A percentile compares a stretch with the other conserved stretches of the same genome.
Evolutionary conservation across 192 early-diverging fungal species (phyloP).

Genomic region (Thamnidium elegans): DNA sequence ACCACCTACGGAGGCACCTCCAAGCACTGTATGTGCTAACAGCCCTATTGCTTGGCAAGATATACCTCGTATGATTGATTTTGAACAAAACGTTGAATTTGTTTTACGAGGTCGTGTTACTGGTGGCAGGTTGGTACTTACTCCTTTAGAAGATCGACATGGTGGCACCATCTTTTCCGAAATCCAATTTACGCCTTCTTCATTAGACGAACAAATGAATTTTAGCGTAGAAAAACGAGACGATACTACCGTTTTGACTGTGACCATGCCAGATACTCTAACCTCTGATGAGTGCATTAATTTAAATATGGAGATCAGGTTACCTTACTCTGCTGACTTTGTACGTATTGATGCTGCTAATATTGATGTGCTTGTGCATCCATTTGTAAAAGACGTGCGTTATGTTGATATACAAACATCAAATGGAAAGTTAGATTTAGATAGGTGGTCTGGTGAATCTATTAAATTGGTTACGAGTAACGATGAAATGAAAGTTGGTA

Average conservation of each 20-base stretch:
- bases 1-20: neutral
- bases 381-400: constrained; percentile 3
- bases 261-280: neutral
- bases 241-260: neutral
- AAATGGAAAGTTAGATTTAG: neutral
- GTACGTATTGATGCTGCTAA: neutral
- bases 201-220: neutral
- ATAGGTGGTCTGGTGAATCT: constrained; percentile 6
- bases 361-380: neutral
- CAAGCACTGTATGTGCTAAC: neutral
- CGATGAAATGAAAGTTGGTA: neutral
- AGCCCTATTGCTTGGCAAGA: constrained; percentile 1
- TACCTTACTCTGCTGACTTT: neutral
- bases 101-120: neutral
- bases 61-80: constrained; percentile 3
- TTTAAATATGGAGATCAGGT: constrained; percentile 6
- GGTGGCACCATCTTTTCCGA: neutral
- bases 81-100: neutral
- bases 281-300: neutral
- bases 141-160: neutral
- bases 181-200: neutral
- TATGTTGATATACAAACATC: neutral
- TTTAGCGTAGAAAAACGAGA: neutral
- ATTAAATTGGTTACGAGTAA: neutral
- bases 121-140: neutral